Evolutionary conservation across 2,329 filamentous ascomycete genomes (phyloP), one percentile per base, ranked within the genome.

Genomic region (Aureobasidium lini): DNA sequence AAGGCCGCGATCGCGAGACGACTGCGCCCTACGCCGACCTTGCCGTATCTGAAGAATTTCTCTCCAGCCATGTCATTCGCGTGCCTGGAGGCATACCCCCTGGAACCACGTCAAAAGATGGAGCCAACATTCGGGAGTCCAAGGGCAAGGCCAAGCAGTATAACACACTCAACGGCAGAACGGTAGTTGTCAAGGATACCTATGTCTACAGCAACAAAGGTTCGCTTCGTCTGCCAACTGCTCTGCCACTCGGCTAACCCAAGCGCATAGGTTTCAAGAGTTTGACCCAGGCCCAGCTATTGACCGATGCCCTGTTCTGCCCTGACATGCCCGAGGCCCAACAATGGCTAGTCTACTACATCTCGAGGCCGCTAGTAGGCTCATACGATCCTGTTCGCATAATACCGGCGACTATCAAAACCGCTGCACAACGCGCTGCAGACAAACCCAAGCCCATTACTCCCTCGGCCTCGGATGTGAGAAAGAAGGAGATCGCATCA

Each of bases 261-360:
- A 9, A 15, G 1, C 15, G n/a, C 23, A 15, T 7, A 57, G 54
- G 92, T 54, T 99, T 97, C 81, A 96, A 94, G 76, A 85, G 85
- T 36, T 79, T 96, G 63, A 91, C 90, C 64, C 94, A 97, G 71
- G 90, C 92, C 34, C 91, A 94, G 70, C 78, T 97, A 36, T 78
- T 96, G 60, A 83, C 83, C 69, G 95, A 99, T 73, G 80, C 83
- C 39, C 82, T 96, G 40, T 97, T 90, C 82, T 95, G 95, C 69
- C 87, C 90, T 50, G 90, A 96, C 68, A 85, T 84, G n/a, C 83
- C 89, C 67, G 93, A 97, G 67, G 87, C 90, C 13, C 87, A 91
- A 66, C 90, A 92, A 81, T 99, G 94, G 91, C 84, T 99, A 44
- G 82, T 99, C 62, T 97, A 97, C 80, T 96, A 92, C 73, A 95